Evolutionary conservation across 2,329 filamentous ascomycete species (phyloP), one percentile per base, ranked within the genome.

Genomic region (Colletotrichum caudatum): DNA sequence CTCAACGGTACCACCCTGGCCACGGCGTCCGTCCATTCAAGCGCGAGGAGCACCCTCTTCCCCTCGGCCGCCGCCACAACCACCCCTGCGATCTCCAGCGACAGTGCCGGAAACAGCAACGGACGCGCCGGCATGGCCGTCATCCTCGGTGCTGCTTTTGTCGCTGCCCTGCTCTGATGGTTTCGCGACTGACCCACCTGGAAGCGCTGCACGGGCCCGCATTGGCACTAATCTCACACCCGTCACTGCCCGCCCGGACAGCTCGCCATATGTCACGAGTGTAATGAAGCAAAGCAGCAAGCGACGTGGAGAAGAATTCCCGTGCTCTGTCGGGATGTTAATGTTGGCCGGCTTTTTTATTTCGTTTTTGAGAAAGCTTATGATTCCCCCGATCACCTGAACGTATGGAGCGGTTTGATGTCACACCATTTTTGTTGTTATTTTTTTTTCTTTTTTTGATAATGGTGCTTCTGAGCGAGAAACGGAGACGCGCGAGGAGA

Each of bases 261-360:
- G 63, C 62, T 64, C 50, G 53, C 71, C 73, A 72, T 54, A 67
- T 60, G 71, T 74, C 64, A 73, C 56, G 71, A 74, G 71, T 66
- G n/a, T 69, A 46, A 74, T 50, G 71, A 72, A 37, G 53, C 66
- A 59, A 69, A 60, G 63, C 66, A 61, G 37, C 56, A 23, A 39
- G 61, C 56, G 61, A 61, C 35, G 41, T 20, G 46, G 64, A 50
- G 51, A 48, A 48, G 51, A 48, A 48, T 37, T 56, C 46, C 48
- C 59, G 71, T 74, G 71, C 71, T 58, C 64, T 73, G 73, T 60
- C 61, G 67, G 51, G 57, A 73, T 73, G 71, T 73, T 73, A 50
- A 64, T 71, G 53, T 71, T 73, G 61, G 57, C 64, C 61, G 60
- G 35, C 39, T 46, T 57, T 46, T 46, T 57, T 68, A 29, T 53